These are phyloP conservation scores for Histomonas meleagridis DNA, from an alignment of 208 protist species.

Conservation along the genomic window DNA sequence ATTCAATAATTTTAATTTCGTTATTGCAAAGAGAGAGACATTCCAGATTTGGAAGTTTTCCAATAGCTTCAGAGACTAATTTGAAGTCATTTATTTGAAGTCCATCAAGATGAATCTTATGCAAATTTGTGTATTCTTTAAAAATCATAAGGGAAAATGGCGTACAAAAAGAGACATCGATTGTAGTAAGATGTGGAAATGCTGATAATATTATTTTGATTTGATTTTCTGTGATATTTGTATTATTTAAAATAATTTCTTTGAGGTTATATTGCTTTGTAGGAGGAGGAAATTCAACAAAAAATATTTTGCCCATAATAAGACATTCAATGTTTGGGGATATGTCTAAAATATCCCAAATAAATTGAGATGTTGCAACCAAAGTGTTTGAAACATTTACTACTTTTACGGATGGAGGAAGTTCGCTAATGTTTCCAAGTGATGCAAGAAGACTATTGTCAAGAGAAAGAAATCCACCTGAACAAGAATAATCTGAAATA, in stretches of 20 bases:
- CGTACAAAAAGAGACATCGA: background rate
- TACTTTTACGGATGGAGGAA: background rate
- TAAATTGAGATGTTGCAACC: background rate
- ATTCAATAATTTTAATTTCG: background rate
- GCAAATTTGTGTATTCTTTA: background rate
- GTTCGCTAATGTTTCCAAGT: background rate
- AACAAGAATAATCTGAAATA: background rate
- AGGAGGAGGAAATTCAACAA: background rate
- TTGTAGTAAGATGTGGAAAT: background rate
- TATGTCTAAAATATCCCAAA: background rate
- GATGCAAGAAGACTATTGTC: background rate
- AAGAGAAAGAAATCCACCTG: background rate
- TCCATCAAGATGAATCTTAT: background rate
- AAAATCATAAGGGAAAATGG: background rate
- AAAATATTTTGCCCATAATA: background rate
- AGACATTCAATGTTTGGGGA: background rate
- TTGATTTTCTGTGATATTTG: background rate
- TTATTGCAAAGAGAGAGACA: background rate
- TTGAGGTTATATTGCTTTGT: background rate
- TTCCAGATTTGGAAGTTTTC: background rate
- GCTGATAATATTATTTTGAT: background rate
- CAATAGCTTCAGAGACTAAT: background rate
- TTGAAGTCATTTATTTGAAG: background rate
- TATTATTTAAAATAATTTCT: background rate
- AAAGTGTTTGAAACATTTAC: background rate